Base-by-base conservation (phyloP, 2,329 filamentous ascomycete genomes). In the Aspergillus ochraceoroseus region DNA sequence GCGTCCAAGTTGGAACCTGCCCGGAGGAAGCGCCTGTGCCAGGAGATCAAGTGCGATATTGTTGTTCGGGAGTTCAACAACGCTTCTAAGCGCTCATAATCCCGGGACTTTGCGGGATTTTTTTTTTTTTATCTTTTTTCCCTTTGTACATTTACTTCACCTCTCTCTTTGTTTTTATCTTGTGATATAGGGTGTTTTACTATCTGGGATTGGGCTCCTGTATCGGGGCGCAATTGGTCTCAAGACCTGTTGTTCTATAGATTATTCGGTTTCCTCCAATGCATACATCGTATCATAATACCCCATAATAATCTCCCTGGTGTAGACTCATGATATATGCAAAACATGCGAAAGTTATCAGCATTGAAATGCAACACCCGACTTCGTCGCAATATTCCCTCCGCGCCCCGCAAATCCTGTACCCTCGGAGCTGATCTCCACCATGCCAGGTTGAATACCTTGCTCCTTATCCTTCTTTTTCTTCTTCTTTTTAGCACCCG, bases 331-430 rank as follows among this genome's bases (percentile, higher is more conserved):
- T 5, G 20, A 22, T 12, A 41, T 19, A 12, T 27, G 35, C 9
- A 30, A 22, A 22, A 22, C 20, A 19, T 23, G 23, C 19, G 7
- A n/a, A 28, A 40, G 32, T 30, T 32, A 32, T 70, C 59, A 92
- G 59, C 86, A 90, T 60, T 94, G 86, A 63, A 95, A 95, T 0
- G 82, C 83, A 12, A 94, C 80, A 0, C 85, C 83, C 3, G 76
- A 69, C 62, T 82, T 92, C 65, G 85, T 84, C 11, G 94, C 87
- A 54, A 85, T 77, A 57, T 84, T 94, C 36, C 78, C 77, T 2
- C 92, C 90, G n/a, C 83, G 82, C 3, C 87, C 85, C 3, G 90
- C 89, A 64, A 95, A 96, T 0, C 90, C 90, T 0, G 90, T 96
- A 0, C 90, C 90, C 54, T 95, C 90, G 23, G 83, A 86, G 51